A percentile compares a stretch with the other conserved stretches of the same genome.
Evolutionary conservation across 2,329 filamentous ascomycete genomes (phyloP).

Genomic region (Xylariaceae sp.): DNA sequence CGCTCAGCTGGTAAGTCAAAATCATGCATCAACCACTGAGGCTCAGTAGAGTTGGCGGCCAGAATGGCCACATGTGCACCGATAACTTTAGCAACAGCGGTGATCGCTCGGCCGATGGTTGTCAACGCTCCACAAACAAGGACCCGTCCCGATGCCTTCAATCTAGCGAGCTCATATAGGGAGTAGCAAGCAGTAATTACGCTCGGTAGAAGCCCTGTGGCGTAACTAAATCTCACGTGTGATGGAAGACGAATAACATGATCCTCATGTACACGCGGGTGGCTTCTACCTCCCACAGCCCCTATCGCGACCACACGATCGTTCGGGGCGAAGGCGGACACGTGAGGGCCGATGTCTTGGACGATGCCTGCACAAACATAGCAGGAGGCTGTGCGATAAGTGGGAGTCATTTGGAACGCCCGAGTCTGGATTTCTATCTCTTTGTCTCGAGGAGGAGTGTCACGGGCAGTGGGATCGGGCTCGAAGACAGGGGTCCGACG

Average conservation of each 20-base stretch:
- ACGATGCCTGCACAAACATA: conserved; percentile 11
- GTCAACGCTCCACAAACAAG: conserved; percentile 14
- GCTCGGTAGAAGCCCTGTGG: background rate
- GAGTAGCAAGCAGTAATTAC: conserved; percentile 6
- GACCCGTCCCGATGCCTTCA: background rate
- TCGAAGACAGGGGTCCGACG: background rate
- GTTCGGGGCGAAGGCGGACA: background rate
- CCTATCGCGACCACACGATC: conserved; percentile 7
- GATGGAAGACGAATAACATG: background rate
- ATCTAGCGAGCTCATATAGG: background rate
- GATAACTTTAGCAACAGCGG: conserved; percentile 9
- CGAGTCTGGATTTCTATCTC: conserved; percentile 10
- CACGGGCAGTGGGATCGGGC: background rate
- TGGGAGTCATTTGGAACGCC: background rate
- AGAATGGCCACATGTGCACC: conserved; percentile 5
- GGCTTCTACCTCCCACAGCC: background rate
- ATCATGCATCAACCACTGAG: background rate
- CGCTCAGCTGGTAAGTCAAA: conserved; percentile 1
- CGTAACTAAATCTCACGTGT: background rate
- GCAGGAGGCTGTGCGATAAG: background rate
- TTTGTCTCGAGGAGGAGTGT: background rate
- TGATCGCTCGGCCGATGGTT: conserved; percentile 4
- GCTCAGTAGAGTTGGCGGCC: conserved; percentile 6
- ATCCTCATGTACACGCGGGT: background rate
- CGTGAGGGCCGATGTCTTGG: conserved; percentile 3